Base-by-base conservation (phyloP, 225 moss, liverwort and hornwort species). In the Sphagnum contortum region DNA sequence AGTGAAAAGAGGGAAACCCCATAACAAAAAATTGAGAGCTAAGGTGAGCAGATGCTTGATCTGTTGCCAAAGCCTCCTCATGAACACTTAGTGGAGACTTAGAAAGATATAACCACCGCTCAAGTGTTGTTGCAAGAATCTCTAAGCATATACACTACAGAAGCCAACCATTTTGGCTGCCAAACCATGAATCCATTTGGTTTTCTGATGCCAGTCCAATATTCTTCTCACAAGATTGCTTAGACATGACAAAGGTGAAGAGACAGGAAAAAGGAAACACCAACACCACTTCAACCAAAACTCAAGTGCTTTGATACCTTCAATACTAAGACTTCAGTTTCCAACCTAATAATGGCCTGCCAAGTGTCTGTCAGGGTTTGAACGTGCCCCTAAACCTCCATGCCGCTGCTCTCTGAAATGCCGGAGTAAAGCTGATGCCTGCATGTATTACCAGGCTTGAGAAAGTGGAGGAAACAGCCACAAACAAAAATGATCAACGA, bases 401-500 rank as follows among this genome's bases (percentile, higher is more conserved):
- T 92, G 96, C 55, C 96, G 90, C 76, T 98, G 96, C 68, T 98
- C 96, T 69, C 96, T 80, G 63, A 98, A 98, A 76, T 93, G 89
- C 54, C 96, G 90, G 11, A 98, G 80, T 54, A 98, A 79, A 64
- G 90, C 82, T 57, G 96, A 92, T 8, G 54, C 55, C 55, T 66
- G 66, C 7, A 50, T 5, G 64, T 29, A 29, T 29, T 29, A 29
- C 29, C 29, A 29, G 29, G 5, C 4, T 47, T 47, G 12, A 6
- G 49, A 62, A 62, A 3, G 11, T 45, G 44, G 49, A 11, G 5
- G 62, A 47, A 7, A 62, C 47, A 29, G 13, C 62, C n/a, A 4
- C 62, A 62, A 12, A 11, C n/a, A 12, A 57, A 29, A 29, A 29
- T 29, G 29, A 29, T 29, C 29, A 29, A 29, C 0, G 29, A 29